A percentile compares a stretch with the other conserved stretches of the same genome.
phyloP scores from a whole-genome alignment of 768 basidiomycete species.

The Suillus bovinus region DNA sequence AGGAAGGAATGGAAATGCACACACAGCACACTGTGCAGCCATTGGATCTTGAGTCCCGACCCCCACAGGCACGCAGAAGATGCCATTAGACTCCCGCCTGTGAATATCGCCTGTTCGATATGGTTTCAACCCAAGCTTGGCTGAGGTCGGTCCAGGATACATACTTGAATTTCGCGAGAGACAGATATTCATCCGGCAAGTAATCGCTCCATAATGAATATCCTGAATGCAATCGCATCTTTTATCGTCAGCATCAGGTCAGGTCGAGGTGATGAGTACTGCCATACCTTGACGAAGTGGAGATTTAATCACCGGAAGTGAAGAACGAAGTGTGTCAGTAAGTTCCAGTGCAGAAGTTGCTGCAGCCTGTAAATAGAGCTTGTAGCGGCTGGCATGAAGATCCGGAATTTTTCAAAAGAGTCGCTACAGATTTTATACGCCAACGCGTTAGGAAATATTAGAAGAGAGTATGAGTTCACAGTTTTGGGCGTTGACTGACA shows the following conservation, averaged over 20 bases:
- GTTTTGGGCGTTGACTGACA: too few relatives aligned
- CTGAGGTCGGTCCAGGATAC: neutral
- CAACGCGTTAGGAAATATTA: too few relatives aligned
- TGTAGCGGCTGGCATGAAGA: neutral
- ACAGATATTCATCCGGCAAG: neutral
- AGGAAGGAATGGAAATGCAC: neutral
- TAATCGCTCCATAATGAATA: neutral
- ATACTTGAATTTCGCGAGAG: neutral
- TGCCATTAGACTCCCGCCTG: neutral
- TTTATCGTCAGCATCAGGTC: neutral
- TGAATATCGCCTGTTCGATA: neutral
- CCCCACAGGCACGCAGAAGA: neutral
- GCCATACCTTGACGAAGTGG: neutral
- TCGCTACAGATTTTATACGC: neutral
- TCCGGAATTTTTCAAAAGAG: neutral
- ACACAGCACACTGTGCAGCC: neutral
- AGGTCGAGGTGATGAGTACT: neutral
- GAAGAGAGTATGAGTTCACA: too few relatives aligned
- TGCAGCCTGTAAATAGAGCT: neutral
- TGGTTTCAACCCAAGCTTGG: neutral
- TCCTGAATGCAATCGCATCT: neutral
- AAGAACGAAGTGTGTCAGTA: too few relatives aligned
- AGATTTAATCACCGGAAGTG: neutral
- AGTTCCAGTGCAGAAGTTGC: neutral
- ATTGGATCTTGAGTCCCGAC: neutral